A percentile compares a stretch with the other conserved stretches of the same genome.
These are phyloP conservation scores for Terana coerulea DNA, from an alignment of 768 basidiomycete genomes.

Conservation along the genomic window DNA sequence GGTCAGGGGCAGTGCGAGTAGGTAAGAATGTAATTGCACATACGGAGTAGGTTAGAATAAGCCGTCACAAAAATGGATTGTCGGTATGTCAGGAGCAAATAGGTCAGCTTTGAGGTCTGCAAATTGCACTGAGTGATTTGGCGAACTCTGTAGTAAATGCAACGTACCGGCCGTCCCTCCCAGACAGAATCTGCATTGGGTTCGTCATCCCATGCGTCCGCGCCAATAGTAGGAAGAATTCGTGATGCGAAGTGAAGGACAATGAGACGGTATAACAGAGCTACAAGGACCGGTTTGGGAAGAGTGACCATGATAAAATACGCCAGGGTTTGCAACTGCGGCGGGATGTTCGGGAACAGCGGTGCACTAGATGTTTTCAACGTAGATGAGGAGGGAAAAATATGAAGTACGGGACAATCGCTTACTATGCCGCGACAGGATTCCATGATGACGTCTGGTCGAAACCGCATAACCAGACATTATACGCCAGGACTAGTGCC, in stretches of 20 bases:
- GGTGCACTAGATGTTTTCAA: constrained; percentile 49
- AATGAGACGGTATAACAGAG: constrained; percentile 74
- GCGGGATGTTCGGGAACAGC: constrained; percentile 72
- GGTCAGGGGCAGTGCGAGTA: not conserved
- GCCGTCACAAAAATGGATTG: constrained; percentile 84
- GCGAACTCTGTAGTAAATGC: not conserved
- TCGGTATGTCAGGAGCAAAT: constrained; percentile 73
- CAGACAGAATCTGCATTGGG: constrained; percentile 60
- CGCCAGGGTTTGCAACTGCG: constrained; percentile 73
- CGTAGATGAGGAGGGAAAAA: not conserved
- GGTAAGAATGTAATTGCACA: constrained; percentile 28
- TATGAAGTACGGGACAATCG: constrained; percentile 11
- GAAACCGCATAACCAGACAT: constrained; percentile 86
- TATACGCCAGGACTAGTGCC: constrained; percentile 85
- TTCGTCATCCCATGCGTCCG: constrained; percentile 73
- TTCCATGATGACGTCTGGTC: constrained; percentile 71
- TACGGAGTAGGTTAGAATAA: constrained; percentile 82
- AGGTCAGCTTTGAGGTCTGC: constrained; percentile 74
- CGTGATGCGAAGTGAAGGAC: constrained; percentile 80
- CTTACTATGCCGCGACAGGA: constrained; percentile 75
- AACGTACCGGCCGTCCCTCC: constrained; percentile 68
- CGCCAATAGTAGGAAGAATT: constrained; percentile 81
- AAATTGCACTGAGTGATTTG: constrained; percentile 11
- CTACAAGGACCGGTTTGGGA: constrained; percentile 79
- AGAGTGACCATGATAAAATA: constrained; percentile 84